These are phyloP conservation scores for Solanum tacnaense DNA, from an alignment of 257 asterid genomes.

Conservation along the genomic window DNA sequence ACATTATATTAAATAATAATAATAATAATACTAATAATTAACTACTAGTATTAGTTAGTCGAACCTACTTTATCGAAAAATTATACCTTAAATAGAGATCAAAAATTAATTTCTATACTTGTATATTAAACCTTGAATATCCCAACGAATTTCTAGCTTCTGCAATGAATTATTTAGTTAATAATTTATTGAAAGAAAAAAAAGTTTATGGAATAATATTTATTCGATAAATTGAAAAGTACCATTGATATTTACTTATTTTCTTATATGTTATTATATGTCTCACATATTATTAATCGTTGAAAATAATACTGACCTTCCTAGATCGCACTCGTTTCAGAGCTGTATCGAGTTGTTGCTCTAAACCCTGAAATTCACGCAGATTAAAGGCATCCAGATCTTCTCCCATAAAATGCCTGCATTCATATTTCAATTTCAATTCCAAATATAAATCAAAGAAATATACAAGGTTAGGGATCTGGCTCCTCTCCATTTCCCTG, in stretches of 20 bases:
- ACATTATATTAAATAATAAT: neutral
- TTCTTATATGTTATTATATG: neutral
- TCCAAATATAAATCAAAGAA: neutral
- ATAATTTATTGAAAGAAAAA: no score
- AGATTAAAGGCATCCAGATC: slow-evolving; percentile 49
- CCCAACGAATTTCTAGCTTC: neutral
- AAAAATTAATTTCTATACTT: neutral
- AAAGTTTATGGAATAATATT: neutral
- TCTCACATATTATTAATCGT: neutral
- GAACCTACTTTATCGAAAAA: neutral
- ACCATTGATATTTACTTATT: neutral
- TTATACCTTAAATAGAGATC: neutral
- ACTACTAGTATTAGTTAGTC: neutral
- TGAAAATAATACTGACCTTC: slow-evolving; percentile 20
- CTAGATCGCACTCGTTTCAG: slow-evolving; percentile 53
- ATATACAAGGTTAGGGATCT: neutral
- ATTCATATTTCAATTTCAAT: neutral
- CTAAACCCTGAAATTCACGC: slow-evolving; percentile 69
- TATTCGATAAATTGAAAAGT: neutral
- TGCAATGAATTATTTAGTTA: no score
- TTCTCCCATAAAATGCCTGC: slow-evolving; percentile 58
- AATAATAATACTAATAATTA: neutral
- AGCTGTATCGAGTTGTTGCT: slow-evolving; percentile 63
- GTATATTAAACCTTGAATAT: neutral
- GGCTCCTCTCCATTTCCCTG: no score